Conservation (phyloP, 2,329 filamentous ascomycete genomes). For the Microascus cirrosus region DNA sequence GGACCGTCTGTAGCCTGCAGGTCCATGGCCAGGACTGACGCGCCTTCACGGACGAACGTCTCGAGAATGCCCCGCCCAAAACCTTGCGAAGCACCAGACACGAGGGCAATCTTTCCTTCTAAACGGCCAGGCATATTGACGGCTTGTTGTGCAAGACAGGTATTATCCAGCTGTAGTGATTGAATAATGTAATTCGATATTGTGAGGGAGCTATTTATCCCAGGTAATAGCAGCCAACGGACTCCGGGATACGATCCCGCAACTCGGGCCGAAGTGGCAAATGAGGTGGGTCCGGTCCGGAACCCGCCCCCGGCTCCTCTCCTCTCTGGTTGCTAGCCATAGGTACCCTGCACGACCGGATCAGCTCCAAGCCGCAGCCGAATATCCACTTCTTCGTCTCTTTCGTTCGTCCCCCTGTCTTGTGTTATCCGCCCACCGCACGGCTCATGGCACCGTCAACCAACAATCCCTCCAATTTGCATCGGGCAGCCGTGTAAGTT, state of each 20-base stretch:
- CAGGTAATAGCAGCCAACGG: background rate
- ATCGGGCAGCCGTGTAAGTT: background rate
- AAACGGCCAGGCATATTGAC: conserved; percentile 4
- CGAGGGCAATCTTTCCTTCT: conserved; percentile 3
- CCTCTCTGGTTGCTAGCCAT: background rate
- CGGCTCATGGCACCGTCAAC: background rate
- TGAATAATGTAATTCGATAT: background rate
- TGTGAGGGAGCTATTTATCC: background rate
- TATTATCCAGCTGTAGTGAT: background rate
- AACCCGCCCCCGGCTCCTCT: background rate
- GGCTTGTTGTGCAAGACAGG: background rate
- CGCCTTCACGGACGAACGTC: conserved; percentile 2
- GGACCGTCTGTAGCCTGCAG: conserved; percentile 7
- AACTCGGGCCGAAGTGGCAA: background rate
- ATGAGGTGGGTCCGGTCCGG: background rate
- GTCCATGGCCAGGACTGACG: background rate
- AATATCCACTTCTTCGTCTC: background rate
- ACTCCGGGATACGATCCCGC: background rate
- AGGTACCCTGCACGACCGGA: background rate
- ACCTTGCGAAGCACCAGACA: conserved; percentile 1
- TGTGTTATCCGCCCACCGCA: background rate
- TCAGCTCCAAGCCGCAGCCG: background rate
- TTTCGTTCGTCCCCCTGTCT: background rate
- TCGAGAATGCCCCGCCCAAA: conserved; percentile 2
- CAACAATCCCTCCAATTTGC: background rate